A percentile compares a stretch with the other conserved stretches of the same genome.
These are phyloP conservation scores for Catharanthus roseus DNA, from an alignment of 257 asterid species.

Conservation along the genomic window DNA sequence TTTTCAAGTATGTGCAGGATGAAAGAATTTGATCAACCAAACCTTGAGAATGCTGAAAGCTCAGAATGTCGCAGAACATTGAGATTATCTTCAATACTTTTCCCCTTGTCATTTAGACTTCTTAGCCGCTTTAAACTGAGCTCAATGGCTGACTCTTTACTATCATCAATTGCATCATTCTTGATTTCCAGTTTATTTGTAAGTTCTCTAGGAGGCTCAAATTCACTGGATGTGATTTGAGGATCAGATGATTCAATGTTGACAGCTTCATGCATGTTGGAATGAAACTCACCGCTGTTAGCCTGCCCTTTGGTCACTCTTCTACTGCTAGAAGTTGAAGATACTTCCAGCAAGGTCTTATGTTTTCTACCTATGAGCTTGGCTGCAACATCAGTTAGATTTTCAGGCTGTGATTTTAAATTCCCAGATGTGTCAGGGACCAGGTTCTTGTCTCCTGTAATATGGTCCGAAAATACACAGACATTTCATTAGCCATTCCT, in stretches of 20 bases:
- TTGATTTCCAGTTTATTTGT: constrained; percentile 30
- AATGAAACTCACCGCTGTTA: constrained; percentile 21
- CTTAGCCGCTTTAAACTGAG: constrained; percentile 61
- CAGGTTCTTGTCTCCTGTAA: constrained; percentile 33
- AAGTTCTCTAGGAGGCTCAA: constrained; percentile 39
- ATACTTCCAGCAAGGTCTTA: constrained; percentile 18
- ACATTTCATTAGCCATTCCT: constrained; percentile 8
- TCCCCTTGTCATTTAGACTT: constrained; percentile 43
- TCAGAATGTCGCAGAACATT: constrained; percentile 57
- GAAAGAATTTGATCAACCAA: constrained; percentile 3
- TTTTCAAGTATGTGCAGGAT: constrained; percentile 1
- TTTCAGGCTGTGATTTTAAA: constrained; percentile 36
- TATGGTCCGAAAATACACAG: constrained; percentile 28
- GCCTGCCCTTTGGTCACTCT: constrained; percentile 26
- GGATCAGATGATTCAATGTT: constrained; percentile 19
- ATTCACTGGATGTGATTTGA: constrained; percentile 31
- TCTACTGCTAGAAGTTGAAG: constrained; percentile 17
- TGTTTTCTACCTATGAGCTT: constrained; percentile 17
- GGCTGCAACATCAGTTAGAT: constrained; percentile 27
- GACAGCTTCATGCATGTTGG: constrained; percentile 21
- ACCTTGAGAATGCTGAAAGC: constrained; percentile 92
- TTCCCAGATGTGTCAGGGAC: constrained; percentile 26
- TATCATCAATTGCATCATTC: constrained; percentile 25
- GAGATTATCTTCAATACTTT: constrained; percentile 46
- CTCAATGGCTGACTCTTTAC: constrained; percentile 37